Conservation (phyloP, 2,329 filamentous ascomycete genomes). For the Fusarium siculi region DNA sequence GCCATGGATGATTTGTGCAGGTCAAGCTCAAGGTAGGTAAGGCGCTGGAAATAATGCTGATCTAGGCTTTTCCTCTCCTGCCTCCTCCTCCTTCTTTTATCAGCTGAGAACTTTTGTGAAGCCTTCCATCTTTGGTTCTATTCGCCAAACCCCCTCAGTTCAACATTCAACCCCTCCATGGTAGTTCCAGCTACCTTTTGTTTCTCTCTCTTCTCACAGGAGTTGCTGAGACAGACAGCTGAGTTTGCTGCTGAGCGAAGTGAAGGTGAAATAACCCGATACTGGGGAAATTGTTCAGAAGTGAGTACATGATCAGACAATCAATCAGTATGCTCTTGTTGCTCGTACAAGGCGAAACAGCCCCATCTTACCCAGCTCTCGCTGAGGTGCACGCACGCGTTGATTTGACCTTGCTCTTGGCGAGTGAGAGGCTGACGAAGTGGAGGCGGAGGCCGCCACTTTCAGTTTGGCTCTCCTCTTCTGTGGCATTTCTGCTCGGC, state of each 20-base stretch:
- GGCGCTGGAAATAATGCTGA: constrained; percentile 23
- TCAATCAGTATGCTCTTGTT: constrained; percentile 19
- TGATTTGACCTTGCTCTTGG: constrained; percentile 14
- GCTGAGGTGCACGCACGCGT: constrained; percentile 19
- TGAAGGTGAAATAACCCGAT: background rate
- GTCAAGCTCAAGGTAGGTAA: constrained; percentile 9
- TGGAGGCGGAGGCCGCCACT: constrained; percentile 26
- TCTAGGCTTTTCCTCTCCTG: background rate
- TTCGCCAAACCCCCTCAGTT: constrained; percentile 27
- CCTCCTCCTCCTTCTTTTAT: constrained; percentile 28
- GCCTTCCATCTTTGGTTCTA: constrained; percentile 22
- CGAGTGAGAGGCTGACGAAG: constrained; percentile 42
- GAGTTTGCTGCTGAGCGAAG: background rate
- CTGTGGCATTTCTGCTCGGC: constrained; percentile 32
- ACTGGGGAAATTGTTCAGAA: constrained; percentile 1
- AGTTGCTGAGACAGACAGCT: background rate
- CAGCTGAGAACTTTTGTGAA: constrained; percentile 30
- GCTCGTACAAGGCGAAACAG: constrained; percentile 26
- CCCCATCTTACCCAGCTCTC: constrained; percentile 27
- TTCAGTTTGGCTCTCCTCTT: constrained; percentile 20
- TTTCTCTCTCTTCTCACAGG: background rate
- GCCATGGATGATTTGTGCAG: constrained; percentile 39
- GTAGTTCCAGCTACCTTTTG: constrained; percentile 4
- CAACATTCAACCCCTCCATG: constrained; percentile 8
- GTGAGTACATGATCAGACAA: constrained; percentile 30